Base-by-base conservation (phyloP, 2,329 filamentous ascomycete genomes). In the Colletotrichum tofieldiae region DNA sequence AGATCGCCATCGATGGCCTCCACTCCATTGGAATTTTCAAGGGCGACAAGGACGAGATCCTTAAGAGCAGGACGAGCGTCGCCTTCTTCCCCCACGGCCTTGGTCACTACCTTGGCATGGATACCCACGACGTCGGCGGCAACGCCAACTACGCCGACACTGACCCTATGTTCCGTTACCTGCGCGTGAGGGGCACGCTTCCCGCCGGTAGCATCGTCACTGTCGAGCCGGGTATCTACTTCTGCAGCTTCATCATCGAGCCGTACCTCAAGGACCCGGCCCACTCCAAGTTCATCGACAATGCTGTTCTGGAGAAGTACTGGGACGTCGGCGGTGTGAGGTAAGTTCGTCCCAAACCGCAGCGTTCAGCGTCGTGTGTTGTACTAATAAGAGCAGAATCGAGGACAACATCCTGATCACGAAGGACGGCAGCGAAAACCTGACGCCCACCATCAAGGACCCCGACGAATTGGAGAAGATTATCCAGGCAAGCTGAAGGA, bases 181-280 rank as follows among this genome's bases (percentile, higher is more conserved):
- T 99, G 72, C 88, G 96, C 55, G 92, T 97, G 49, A 87, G 96
- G 65, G 92, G 93, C 16, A 87, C 84, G 29, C 82, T 98, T 59
- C 94, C 94, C 0, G 92, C 91, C 0, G 93, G 73, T 9, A 92
- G 92, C 61, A 94, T 99, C 32, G 92, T 99, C 65, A 99, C 96
- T 0, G 96, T 98, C 49, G 96, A 99, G 85, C 96, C 96, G 16
- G 96, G 96, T 59, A 91, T 96, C 74, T 98, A 98, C 84, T 98
- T 98, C 82, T 97, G 94, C 82, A 89, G 90, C 26, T 98, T 95
- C 79, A 97, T 97, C 75, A 93, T 98, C 73, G 89, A 92, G 55
- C 93, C 94, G 0, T 96, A 93, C 79, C 85, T 97, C 16, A 86
- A 91, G 59, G 91, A 95, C 75, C 90, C 93, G 0, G 88, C 90